Evolutionary conservation across 331 rosid genomes (phyloP).

Genomic region (Acacia pycnantha): DNA sequence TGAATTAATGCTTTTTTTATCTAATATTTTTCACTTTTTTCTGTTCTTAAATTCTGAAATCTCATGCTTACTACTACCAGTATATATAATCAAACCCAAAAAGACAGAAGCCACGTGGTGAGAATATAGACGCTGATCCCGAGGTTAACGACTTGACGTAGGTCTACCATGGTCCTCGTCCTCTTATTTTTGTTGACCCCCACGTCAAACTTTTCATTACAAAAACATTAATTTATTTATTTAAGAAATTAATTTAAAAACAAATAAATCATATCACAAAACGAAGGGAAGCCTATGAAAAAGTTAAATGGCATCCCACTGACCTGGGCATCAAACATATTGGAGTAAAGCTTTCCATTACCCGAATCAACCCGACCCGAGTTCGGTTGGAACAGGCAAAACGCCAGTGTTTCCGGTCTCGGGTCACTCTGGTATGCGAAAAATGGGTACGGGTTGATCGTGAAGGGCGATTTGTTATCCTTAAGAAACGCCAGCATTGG

Average conservation of each 20-base stretch:
- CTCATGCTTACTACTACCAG: too few relatives aligned
- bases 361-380: slow-evolving; percentile 70
- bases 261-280: background rate
- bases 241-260: background rate
- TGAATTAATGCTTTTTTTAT: background rate
- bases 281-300: background rate
- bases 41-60: background rate
- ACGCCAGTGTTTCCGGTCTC: slow-evolving; percentile 62
- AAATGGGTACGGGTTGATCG: slow-evolving; percentile 68
- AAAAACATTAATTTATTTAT: background rate
- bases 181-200: background rate
- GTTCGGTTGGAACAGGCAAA: slow-evolving; percentile 61
- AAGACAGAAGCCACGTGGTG: background rate
- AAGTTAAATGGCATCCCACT: background rate
- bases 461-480: slow-evolving; percentile 49
- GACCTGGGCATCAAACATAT: slow-evolving; percentile 78
- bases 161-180: background rate
- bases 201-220: background rate
- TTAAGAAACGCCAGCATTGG: slow-evolving; percentile 42
- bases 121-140: background rate
- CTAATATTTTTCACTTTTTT: background rate
- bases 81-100: background rate
- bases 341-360: slow-evolving; percentile 54
- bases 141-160: background rate
- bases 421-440: slow-evolving; percentile 72